Conservation (phyloP, 2,329 filamentous ascomycete species). For the Elsinoe australis region DNA sequence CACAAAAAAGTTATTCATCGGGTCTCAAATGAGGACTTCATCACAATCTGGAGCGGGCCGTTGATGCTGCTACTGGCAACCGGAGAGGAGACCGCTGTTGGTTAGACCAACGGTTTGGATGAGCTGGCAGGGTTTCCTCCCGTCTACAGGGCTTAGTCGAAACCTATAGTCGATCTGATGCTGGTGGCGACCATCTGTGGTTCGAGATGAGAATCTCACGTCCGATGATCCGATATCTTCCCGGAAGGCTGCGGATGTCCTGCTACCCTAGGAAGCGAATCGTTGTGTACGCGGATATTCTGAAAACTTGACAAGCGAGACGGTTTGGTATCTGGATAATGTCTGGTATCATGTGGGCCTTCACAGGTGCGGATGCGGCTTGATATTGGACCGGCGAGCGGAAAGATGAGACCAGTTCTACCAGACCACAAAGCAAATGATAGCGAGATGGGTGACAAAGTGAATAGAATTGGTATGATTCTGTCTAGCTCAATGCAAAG, state of each 20-base stretch:
- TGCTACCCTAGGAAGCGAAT: too few relatives aligned
- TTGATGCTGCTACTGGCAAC: conserved; percentile 17
- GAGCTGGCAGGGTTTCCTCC: not conserved
- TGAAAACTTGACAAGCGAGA: too few relatives aligned
- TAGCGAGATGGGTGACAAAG: not conserved
- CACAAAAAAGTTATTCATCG: not conserved
- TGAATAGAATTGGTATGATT: not conserved
- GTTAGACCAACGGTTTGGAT: conserved; percentile 16
- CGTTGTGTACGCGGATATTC: too few relatives aligned
- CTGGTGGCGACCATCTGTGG: not conserved
- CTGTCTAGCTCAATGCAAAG: conserved; percentile 12
- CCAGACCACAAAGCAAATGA: too few relatives aligned
- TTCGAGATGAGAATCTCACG: not conserved
- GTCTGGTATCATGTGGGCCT: too few relatives aligned
- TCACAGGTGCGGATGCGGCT: too few relatives aligned
- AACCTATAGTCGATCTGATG: conserved; percentile 12
- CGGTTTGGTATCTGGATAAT: too few relatives aligned
- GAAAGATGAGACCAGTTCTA: too few relatives aligned
- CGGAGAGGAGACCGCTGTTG: not conserved
- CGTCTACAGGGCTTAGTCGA: not conserved
- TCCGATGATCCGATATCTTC: not conserved
- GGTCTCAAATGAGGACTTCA: not conserved
- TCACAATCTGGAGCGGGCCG: conserved; percentile 3
- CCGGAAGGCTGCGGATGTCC: not conserved
- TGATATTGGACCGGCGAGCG: too few relatives aligned